Evolutionary conservation across 2,329 filamentous ascomycete species (phyloP).

Genomic region (Colletotrichum chrysophilum): DNA sequence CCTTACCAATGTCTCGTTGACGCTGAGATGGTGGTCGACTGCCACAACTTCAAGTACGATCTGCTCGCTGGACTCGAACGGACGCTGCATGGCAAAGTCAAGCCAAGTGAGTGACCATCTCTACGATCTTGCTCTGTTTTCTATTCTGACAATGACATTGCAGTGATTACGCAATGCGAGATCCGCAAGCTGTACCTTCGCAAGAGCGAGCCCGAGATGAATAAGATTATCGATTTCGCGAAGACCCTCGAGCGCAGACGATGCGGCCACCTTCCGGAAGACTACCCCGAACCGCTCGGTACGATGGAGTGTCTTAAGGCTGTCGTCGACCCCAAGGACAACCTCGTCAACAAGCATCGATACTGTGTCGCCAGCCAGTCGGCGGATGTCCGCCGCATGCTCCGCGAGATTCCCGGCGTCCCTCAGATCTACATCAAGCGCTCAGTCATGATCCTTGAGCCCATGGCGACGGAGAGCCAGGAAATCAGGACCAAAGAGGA

Average conservation of each 20-base stretch:
- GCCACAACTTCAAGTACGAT: constrained; percentile 87
- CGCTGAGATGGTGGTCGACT: constrained; percentile 82
- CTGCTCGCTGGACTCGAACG: constrained; percentile 77
- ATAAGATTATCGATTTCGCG: constrained; percentile 72
- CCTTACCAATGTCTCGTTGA: constrained; percentile 94
- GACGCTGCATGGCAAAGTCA: constrained; percentile 86
- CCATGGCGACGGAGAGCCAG: constrained; percentile 73
- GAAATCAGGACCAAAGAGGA: constrained; percentile 72
- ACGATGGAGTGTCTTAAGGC: constrained; percentile 73
- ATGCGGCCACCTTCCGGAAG: constrained; percentile 77
- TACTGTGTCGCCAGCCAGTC: constrained; percentile 82
- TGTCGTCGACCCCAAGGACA: constrained; percentile 80
- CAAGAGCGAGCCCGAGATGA: constrained; percentile 57
- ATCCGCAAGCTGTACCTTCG: constrained; percentile 79
- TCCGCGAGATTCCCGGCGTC: constrained; percentile 73
- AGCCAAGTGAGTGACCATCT: constrained; percentile 66
- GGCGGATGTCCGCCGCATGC: constrained; percentile 62
- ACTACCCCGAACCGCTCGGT: constrained; percentile 73
- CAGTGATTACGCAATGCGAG: constrained; percentile 81
- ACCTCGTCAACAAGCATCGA: constrained; percentile 75
- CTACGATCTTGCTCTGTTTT: background rate
- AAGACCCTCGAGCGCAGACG: constrained; percentile 74
- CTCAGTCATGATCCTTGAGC: constrained; percentile 75
- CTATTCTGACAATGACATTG: background rate
- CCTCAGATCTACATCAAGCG: constrained; percentile 80